Base-by-base conservation (phyloP, 2,329 filamentous ascomycete species). In the Rhinocladiella mackenziei region DNA sequence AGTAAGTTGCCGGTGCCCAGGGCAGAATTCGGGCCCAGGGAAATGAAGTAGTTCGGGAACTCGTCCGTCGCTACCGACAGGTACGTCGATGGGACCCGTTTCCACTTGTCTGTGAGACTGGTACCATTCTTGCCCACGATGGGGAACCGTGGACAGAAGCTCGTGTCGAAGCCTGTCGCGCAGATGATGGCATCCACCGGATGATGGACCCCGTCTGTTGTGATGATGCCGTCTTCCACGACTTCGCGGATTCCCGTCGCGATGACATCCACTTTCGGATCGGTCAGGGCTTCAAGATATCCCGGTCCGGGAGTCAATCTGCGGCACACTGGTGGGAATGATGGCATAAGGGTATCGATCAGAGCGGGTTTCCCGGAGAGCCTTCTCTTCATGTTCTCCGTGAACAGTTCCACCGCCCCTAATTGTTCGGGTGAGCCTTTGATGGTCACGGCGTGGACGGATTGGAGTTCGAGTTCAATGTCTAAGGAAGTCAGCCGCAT, bases 221-320 rank as follows among this genome's bases (percentile, higher is more conserved):
- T 56, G 11, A 55, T 39, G 38, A 60, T 51, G 2, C 48, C 48
- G 3, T 41, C 39, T 6, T 32, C 40, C 18, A 40, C 48, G 19
- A 54, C 31, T 19, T 45, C 25, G 5, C 26, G 29, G 15, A 54
- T 51, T 11, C n/a, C 30, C n/a, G 28, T 39, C 4, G 36, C 37
- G 29, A 54, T 47, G 14, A 54, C 41, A 11, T 39, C 35, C 7
- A 46, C 41, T 6, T 56, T 49, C 10, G 62, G 58, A 1, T 49
- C 47, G 37, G 28, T 53, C 54, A 14, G 49, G 23, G 28, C 56
- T 34, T 8, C 41, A n/a, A 7, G 62, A 43, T 72, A 73, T 1
- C 68, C 68, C 1, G 66, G 63, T 0, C 68, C 70, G 0, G 69
- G 70, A 1, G 68, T 71, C 15, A 70, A 56, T 9, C 69, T 63